Base-by-base conservation (phyloP, 495 filamentous ascomycete genomes). In the Aspergillus egyptiacus region DNA sequence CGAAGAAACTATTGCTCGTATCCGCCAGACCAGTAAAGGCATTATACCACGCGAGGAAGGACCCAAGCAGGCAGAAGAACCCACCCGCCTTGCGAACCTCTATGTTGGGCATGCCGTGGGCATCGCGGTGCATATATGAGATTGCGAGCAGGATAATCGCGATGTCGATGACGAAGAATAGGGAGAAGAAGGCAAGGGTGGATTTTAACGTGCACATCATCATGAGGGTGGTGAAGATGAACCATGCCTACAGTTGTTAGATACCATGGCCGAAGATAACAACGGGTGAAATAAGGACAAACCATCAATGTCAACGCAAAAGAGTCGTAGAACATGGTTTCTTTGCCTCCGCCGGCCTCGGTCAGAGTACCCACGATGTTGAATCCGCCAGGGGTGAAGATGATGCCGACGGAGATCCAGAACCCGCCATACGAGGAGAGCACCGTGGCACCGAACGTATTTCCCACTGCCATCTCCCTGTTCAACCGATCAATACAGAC, bases 361-460 rank as follows among this genome's bases (percentile, higher is more conserved):
- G 52, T 41, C 5, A 80, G 65, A 2, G 55, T 27, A 0, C 59
- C 64, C 2, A 73, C 50, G 28, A 87, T 83, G 17, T 73, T 63
- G 56, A 84, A 83, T 23, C 83, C 84, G 34, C 80, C 76, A 0
- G 87, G 86, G 4, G 86, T 94, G 54, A 91, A 77, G 56, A 89
- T 78, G 66, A 95, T 86, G 50, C 75, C 89, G 57, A 83, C 83
- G 17, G 87, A 80, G 59, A 96, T 83, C 91, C 91, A 96, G 77
- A 96, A 96, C 37, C 89, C 91, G 35, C 91, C 91, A 64, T 89
- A 96, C 0, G 91, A 95, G 5, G 89, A 88, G 36, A 96, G 79
- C 5, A 88, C 90, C n/a, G 89, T 96, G 17, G 89, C 90, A 75
- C 88, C 91, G 53, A 96, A 96, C 14, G 91, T 91, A 74, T 91